Base-by-base conservation (phyloP, 257 asterid species). In the Rauvolfia tetraphylla region DNA sequence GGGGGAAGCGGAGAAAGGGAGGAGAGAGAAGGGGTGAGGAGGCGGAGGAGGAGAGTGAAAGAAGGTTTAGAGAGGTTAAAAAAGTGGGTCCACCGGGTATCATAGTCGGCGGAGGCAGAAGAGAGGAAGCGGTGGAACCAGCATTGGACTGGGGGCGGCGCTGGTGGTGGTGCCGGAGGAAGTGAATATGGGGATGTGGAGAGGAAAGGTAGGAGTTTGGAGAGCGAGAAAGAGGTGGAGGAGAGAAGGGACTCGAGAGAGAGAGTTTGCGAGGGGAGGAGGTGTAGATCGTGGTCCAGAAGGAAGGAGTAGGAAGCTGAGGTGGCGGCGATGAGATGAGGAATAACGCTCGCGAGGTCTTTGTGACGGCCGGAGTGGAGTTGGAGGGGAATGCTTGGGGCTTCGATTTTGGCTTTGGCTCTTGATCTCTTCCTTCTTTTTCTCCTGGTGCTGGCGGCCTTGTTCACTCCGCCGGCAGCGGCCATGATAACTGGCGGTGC, bases 1-100 rank as follows among this genome's bases (percentile, higher is more conserved):
- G 91, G 92, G 33, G 88, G 84, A 68, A 92, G 51, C 29, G 89
- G 87, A 73, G 85, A 85, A 76, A 92, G 87, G 27, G 91, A 87
- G 61, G 86, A 70, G 65, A 94, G 68, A 2, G 90, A 85, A 11
- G 97, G 90, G 33, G 90, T 81, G 78, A 92, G 91, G 59, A 92
- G 94, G 68, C 92, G 93, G 14, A 92, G 90, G n/a, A 94, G 90
- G 54, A 89, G 96, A 63, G 92, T 89, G 74, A 94, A 94, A 0
- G 97, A 92, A 23, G 93, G 81, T 46, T 86, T 87, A 0, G 96
- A 89, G 25, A 94, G 82, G 78, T 89, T 91, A 77, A 90, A 94
- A 79, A 84, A 86, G n/a, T 88, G 89, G 74, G 83, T 79, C 98
- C 98, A 94, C 29, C 90, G 81, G 62, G 90, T 59, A 54, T 90